These are phyloP conservation scores for Prunus yedoensis DNA, from an alignment of 331 rosid species.

Conservation along the genomic window DNA sequence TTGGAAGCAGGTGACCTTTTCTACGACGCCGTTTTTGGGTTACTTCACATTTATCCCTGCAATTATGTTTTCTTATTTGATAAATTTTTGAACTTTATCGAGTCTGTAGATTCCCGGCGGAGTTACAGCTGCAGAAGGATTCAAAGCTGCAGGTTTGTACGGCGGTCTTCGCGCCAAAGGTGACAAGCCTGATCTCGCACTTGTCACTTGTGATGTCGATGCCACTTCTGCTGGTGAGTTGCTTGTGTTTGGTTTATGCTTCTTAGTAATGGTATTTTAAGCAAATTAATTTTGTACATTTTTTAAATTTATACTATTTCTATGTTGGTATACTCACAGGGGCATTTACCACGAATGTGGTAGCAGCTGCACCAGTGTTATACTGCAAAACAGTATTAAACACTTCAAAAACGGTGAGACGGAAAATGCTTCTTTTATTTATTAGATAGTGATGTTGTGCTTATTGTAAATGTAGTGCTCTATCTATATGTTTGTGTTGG, in stretches of 20 bases:
- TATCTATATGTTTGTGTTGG: slow-evolving; percentile 4
- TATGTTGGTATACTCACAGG: slow-evolving; percentile 40
- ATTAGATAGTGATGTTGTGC: background rate
- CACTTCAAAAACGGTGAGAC: slow-evolving; percentile 56
- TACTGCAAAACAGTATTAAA: slow-evolving; percentile 57
- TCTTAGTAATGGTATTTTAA: background rate
- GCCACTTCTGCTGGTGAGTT: slow-evolving; percentile 83
- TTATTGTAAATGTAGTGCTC: background rate
- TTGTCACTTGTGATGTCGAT: slow-evolving; percentile 89
- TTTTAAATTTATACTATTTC: background rate
- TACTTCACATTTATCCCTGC: background rate
- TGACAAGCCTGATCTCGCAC: slow-evolving; percentile 87
- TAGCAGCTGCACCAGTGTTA: slow-evolving; percentile 95
- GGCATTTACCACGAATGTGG: slow-evolving; percentile 79
- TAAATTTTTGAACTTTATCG: background rate
- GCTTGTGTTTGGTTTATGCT: background rate
- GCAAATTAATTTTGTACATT: background rate
- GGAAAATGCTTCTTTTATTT: background rate
- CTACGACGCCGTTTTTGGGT: background rate
- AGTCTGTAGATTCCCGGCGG: slow-evolving; percentile 74
- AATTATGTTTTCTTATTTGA: background rate
- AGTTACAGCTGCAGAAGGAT: slow-evolving; percentile 89
- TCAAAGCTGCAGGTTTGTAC: slow-evolving; percentile 79
- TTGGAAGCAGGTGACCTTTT: slow-evolving; percentile 67
- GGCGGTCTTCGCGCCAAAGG: slow-evolving; percentile 85